phyloP scores from a whole-genome alignment of 768 basidiomycete genomes.

The Leucocoprinus leucothites region DNA sequence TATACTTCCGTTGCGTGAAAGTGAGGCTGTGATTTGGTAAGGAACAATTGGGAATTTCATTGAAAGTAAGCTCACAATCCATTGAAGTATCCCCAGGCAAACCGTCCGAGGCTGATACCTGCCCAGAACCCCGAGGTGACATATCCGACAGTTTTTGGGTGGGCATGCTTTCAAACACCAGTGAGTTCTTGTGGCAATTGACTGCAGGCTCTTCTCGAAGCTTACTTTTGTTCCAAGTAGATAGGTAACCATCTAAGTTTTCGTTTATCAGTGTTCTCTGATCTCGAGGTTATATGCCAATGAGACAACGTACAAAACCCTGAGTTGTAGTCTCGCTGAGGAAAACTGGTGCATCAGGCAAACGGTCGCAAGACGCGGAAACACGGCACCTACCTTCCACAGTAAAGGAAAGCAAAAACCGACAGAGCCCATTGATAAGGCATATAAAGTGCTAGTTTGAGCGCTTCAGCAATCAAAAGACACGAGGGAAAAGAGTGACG shows the following conservation, averaged over 20 bases:
- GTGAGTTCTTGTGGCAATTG: conserved; percentile 2
- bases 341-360: not conserved
- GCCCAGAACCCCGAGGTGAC: conserved; percentile 59
- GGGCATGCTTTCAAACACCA: conserved; percentile 32
- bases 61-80: conserved; percentile 30
- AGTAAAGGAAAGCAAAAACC: conserved; percentile 41
- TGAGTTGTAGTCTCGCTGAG: conserved; percentile 48
- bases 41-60: not conserved
- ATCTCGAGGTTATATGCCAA: not conserved
- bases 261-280: not conserved
- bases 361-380: not conserved
- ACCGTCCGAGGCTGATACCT: conserved; percentile 47
- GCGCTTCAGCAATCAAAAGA: conserved; percentile 23
- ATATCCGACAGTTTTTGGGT: conserved; percentile 52
- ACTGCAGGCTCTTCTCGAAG: not conserved
- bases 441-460: conserved; percentile 35
- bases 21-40: conserved; percentile 30
- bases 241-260: conserved; percentile 48
- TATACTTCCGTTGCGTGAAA: conserved; percentile 41
- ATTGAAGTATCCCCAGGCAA: conserved; percentile 46
- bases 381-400: conserved; percentile 40
- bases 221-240: conserved; percentile 42
- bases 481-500: not conserved
- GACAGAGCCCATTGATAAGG: conserved; percentile 48
- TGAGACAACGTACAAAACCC: conserved; percentile 40